Evolutionary conservation across 352 stramenopile species (phyloP).

Genomic region (Hyaloperonospora brassicae): DNA sequence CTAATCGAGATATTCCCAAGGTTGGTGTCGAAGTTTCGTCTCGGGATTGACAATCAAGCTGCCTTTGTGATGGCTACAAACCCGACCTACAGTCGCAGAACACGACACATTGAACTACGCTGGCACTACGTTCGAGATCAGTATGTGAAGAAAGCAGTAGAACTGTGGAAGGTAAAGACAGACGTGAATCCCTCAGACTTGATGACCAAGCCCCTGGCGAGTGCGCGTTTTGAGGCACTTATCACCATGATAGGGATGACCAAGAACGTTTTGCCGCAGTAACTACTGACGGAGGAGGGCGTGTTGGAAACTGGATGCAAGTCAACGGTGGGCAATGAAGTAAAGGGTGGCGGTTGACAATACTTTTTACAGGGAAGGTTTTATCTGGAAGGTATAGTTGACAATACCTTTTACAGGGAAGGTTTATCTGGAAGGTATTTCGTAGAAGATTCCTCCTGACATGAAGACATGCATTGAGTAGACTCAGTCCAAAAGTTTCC

Average conservation of each 20-base stretch:
- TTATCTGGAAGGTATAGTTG: no score
- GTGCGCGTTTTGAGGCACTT: neutral
- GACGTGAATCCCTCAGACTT: slow-evolving; percentile 9
- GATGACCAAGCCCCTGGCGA: slow-evolving; percentile 4
- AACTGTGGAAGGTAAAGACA: slow-evolving; percentile 5
- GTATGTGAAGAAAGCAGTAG: slow-evolving; percentile 1
- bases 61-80: slow-evolving; percentile 15
- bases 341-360: no score
- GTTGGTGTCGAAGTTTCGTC: neutral
- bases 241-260: neutral
- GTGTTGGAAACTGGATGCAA: no score
- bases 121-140: slow-evolving; percentile 16
- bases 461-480: no score
- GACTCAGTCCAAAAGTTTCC: no score
- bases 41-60: slow-evolving; percentile 21
- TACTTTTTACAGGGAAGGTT: no score
- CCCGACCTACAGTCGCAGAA: slow-evolving; percentile 7
- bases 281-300: neutral
- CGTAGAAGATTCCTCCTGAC: no score
- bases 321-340: no score
- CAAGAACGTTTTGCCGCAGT: neutral
- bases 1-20: slow-evolving; percentile 11
- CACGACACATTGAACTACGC: slow-evolving; percentile 6
- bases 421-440: no score
- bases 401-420: no score